Percentiles rank a stretch among this genome's conserved stretches.
These are phyloP conservation scores for Rhodotorula taiwanensis DNA, from an alignment of 768 basidiomycete genomes.

Conservation along the genomic window DNA sequence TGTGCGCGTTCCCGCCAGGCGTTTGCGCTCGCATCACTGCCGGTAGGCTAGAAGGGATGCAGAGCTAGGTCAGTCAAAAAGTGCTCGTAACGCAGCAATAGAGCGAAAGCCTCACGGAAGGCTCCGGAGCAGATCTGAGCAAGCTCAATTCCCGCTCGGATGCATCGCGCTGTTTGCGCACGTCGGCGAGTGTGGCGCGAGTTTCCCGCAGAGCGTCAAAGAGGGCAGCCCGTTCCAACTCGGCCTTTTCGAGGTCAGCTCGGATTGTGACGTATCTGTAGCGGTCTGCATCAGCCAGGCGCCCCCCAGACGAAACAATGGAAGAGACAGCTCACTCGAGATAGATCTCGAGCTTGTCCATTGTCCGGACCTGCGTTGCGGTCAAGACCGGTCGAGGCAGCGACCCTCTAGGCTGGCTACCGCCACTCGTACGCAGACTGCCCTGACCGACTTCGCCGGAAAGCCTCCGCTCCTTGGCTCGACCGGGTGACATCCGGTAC, in stretches of 20 bases:
- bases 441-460: no score
- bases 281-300: background rate
- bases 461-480: no score
- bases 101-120: background rate
- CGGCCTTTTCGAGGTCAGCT: conserved; percentile 19
- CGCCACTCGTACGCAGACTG: no score
- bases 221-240: conserved; percentile 10
- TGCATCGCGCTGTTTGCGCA: conserved; percentile 14
- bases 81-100: fast-evolving
- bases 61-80: background rate
- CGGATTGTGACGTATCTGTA: conserved; percentile 1
- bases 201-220: conserved; percentile 22
- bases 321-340: conserved; percentile 20
- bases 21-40: background rate
- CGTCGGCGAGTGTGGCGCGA: conserved; percentile 14
- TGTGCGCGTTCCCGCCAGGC: conserved; percentile 14
- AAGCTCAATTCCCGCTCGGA: conserved; percentile 6
- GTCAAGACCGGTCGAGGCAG: no score
- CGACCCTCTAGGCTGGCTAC: no score
- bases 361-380: background rate
- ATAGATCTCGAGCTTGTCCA: conserved; percentile 37
- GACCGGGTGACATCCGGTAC: no score
- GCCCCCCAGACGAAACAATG: background rate
- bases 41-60: no score
- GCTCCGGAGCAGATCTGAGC: conserved; percentile 1